Base-by-base conservation (phyloP, 108 stramenopile species). In the Conticribra guillardii region DNA sequence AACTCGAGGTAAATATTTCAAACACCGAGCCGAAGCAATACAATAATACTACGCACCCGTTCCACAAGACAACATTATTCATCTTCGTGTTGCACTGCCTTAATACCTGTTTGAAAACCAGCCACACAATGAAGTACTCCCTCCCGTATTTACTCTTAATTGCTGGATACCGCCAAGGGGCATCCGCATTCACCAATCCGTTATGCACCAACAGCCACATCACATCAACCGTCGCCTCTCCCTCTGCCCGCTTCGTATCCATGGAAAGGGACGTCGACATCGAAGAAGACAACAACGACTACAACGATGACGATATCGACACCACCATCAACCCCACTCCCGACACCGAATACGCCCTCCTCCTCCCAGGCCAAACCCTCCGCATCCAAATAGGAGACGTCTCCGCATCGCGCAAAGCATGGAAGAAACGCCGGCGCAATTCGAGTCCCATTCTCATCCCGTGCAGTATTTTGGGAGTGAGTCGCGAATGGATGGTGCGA, bases 391-490 rank as follows among this genome's bases (percentile, higher is more conserved):
- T 94, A 22, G 93, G 90, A 15, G 89, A 94, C 63, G 54, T 89
- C n/a, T 41, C 79, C 0, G 58, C 84, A 24, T 83, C 90, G 1
- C 87, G 93, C 57, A 94, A 94, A 68, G 93, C 90, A 14, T 94
- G 90, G 90, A 94, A 94, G 73, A 94, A 94, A 54, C 84, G 93
- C 14, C 84, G 93, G n/a, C 73, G 93, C 11, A 83, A 88, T 9
- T 85, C 85, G 22, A 88, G 87, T 26, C 93, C 93, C 0, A 74
- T 94, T 14, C 65, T 92, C 11, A 82, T 94, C 5, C 93, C 93
- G 7, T 89, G 88, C 75, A 88, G 84, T 57, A 65, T 94, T 50
- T 64, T 94, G 58, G 84, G 81, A 15, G 71, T 88, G 45, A 84
- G 87, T 55, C 86, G 87, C 3, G 69, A 73, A 44, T 74, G 64